Percentiles rank a stretch among this genome's conserved stretches.
phyloP scores from a whole-genome alignment of 306 rosid species.

The Vigna mungo region DNA sequence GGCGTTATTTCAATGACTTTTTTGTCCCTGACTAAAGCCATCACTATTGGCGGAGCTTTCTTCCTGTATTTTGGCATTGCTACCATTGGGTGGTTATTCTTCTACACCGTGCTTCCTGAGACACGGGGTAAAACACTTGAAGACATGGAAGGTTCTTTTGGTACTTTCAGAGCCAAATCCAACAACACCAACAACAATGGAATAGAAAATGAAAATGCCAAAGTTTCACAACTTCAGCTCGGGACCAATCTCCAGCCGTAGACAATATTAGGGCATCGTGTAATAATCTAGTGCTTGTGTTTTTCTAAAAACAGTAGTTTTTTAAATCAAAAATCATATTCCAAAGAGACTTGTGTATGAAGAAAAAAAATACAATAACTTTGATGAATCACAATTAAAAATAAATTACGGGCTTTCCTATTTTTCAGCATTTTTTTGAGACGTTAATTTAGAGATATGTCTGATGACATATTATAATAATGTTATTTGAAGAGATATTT shows the following conservation, averaged over 20 bases:
- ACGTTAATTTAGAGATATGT: no score
- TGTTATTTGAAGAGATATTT: no score
- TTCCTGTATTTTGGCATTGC: constrained; percentile 66
- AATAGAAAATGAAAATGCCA: constrained; percentile 17
- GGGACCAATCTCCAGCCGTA: constrained; percentile 40
- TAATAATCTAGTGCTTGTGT: background rate
- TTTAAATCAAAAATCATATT: background rate
- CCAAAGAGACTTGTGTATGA: background rate
- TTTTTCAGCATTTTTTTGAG: no score
- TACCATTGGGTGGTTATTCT: constrained; percentile 54
- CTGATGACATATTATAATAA: no score
- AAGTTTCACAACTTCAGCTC: constrained; percentile 52
- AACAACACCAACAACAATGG: background rate
- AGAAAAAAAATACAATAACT: background rate
- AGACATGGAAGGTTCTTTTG: constrained; percentile 77
- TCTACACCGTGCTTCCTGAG: constrained; percentile 70
- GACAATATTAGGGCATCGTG: background rate
- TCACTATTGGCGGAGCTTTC: constrained; percentile 79
- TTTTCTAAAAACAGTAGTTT: background rate
- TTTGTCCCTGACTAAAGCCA: constrained; percentile 57
- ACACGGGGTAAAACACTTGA: constrained; percentile 80
- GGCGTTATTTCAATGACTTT: constrained; percentile 77
- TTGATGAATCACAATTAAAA: background rate
- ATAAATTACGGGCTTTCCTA: no score
- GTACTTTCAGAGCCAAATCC: constrained; percentile 49